Percentiles rank a stretch among this genome's conserved stretches.
Evolutionary conservation across 2,329 filamentous ascomycete genomes (phyloP).

Genomic region (Neonectria magnoliae): DNA sequence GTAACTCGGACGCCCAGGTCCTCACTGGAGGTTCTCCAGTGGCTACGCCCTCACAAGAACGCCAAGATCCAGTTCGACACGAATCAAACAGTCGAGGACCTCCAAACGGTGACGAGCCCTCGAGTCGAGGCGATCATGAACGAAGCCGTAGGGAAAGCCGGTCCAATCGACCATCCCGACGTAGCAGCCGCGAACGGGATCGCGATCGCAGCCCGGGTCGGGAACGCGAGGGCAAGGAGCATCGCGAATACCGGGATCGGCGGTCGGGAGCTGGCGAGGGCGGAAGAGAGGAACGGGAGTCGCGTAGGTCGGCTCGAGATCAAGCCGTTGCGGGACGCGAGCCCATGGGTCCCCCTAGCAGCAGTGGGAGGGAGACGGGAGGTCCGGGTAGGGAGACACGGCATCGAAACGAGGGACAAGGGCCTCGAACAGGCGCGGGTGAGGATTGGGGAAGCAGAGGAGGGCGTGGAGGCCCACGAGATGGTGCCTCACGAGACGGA

Average conservation of each 20-base stretch:
- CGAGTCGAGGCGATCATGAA: slow-evolving; percentile 52
- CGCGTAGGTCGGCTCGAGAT: slow-evolving; percentile 43
- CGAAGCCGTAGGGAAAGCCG: slow-evolving; percentile 54
- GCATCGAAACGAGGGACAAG: slow-evolving; percentile 44
- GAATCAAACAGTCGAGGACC: slow-evolving; percentile 48
- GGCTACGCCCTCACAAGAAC: slow-evolving; percentile 60
- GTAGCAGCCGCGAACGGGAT: slow-evolving; percentile 61
- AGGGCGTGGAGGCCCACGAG: slow-evolving; percentile 49
- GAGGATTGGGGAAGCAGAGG: slow-evolving; percentile 52
- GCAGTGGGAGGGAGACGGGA: slow-evolving; percentile 43
- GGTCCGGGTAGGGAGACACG: slow-evolving; percentile 46
- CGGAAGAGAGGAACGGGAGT: slow-evolving; percentile 49
- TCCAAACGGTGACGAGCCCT: slow-evolving; percentile 45
- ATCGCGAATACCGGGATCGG: slow-evolving; percentile 57
- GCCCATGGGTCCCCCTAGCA: slow-evolving; percentile 43
- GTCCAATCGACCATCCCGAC: slow-evolving; percentile 54
- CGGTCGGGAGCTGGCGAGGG: slow-evolving; percentile 48
- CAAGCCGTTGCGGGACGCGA: slow-evolving; percentile 42
- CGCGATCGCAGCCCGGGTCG: slow-evolving; percentile 59
- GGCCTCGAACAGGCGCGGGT: slow-evolving; percentile 37
- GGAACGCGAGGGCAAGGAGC: slow-evolving; percentile 58
- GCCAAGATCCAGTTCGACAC: slow-evolving; percentile 56
- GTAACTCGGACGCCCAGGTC: slow-evolving; percentile 66
- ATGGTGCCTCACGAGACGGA: slow-evolving; percentile 26
- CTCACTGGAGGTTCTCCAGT: slow-evolving; percentile 64